Evolutionary conservation across 768 basidiomycete species (phyloP).

Genomic region (Clitopilus passeckerianus): DNA sequence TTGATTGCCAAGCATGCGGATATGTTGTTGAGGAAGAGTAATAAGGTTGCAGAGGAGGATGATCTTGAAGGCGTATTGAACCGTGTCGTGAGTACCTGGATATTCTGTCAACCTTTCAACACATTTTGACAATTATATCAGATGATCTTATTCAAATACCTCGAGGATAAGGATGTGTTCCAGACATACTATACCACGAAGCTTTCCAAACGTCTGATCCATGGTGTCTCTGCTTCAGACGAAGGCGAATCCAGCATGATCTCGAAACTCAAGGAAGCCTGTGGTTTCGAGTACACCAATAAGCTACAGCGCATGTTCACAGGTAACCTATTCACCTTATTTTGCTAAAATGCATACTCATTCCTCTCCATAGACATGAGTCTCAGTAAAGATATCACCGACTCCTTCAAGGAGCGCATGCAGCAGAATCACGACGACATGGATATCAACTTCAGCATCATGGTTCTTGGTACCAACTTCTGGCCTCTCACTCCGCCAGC

Average conservation of each 20-base stretch:
- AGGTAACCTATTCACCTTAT: constrained; percentile 37
- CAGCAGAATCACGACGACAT: constrained; percentile 82
- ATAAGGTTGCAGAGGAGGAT: constrained; percentile 94
- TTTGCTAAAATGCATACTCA: background rate
- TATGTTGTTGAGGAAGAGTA: constrained; percentile 87
- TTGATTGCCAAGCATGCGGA: constrained; percentile 94
- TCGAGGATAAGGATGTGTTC: constrained; percentile 99
- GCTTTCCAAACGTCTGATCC: constrained; percentile 91
- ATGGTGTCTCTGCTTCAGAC: constrained; percentile 90
- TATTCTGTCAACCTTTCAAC: constrained; percentile 13
- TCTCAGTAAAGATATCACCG: constrained; percentile 92
- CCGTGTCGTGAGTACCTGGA: constrained; percentile 66
- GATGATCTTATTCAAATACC: constrained; percentile 99
- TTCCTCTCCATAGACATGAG: constrained; percentile 70
- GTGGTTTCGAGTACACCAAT: constrained; percentile 98
- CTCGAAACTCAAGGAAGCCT: constrained; percentile 96
- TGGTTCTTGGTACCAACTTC: constrained; percentile 95
- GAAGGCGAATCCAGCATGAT: constrained; percentile 99
- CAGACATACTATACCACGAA: constrained; percentile 98
- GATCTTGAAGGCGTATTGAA: constrained; percentile 90
- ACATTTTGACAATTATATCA: constrained; percentile 29
- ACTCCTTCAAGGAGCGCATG: constrained; percentile 97
- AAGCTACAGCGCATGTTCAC: constrained; percentile 99
- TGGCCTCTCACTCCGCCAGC: constrained; percentile 89
- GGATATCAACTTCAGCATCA: constrained; percentile 88